These are phyloP conservation scores for Cryptosporidium ryanae DNA, from an alignment of 169 alveolate species.

Conservation along the genomic window DNA sequence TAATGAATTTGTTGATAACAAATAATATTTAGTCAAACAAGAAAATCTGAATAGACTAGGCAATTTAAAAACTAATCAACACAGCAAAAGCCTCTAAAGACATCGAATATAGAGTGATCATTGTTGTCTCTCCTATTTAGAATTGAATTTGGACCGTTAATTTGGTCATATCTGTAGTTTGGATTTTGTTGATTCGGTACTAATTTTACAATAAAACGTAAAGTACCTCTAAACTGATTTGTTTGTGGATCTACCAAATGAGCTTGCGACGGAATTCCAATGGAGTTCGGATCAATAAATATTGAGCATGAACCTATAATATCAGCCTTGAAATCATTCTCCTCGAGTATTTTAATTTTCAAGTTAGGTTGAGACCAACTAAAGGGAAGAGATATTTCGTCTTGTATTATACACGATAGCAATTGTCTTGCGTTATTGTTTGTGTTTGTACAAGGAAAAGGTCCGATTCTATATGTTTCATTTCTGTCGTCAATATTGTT, in stretches of 20 bases:
- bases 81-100: constrained; percentile 68
- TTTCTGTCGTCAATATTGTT: constrained; percentile 57
- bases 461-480: constrained; percentile 70
- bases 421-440: neutral
- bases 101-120: constrained; percentile 39
- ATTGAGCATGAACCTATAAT: constrained; percentile 38
- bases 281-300: constrained; percentile 24
- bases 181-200: constrained; percentile 69
- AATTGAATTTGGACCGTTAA: constrained; percentile 69
- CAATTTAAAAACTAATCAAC: constrained; percentile 9
- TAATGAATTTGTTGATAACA: no score
- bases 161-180: constrained; percentile 67
- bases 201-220: constrained; percentile 34
- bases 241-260: constrained; percentile 54
- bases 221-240: constrained; percentile 37
- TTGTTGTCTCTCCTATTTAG: constrained; percentile 27
- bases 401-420: constrained; percentile 40
- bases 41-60: neutral
- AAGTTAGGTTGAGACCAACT: constrained; percentile 51
- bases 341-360: constrained; percentile 45
- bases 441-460: constrained; percentile 48
- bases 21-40: neutral
- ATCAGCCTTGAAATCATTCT: constrained; percentile 61
- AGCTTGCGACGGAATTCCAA: constrained; percentile 63
- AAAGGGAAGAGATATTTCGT: constrained; percentile 47